Conservation (phyloP, 2,329 filamentous ascomycete species). For the Aureobasidium leucospermi region DNA sequence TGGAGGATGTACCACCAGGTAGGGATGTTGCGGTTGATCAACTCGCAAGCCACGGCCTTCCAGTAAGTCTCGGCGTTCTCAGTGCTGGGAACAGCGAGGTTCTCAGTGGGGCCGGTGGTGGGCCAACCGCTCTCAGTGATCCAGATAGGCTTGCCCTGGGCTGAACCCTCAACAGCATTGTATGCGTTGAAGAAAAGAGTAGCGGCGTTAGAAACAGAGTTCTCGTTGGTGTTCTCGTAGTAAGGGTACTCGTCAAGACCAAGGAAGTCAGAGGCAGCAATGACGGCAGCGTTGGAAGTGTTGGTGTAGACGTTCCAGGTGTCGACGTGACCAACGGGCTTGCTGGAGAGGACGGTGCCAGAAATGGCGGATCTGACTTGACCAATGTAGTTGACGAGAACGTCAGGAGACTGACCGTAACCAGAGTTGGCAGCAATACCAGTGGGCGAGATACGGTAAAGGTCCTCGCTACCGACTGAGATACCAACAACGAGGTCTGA, state of each 20-base stretch:
- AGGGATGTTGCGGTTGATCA: constrained; percentile 52
- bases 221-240: constrained; percentile 64
- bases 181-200: constrained; percentile 62
- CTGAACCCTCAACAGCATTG: constrained; percentile 49
- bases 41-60: constrained; percentile 65
- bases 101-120: constrained; percentile 57
- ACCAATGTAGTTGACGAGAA: constrained; percentile 62
- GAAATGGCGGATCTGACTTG: constrained; percentile 58
- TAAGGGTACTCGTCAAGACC: constrained; percentile 72
- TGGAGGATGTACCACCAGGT: constrained; percentile 74
- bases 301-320: constrained; percentile 74
- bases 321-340: constrained; percentile 74
- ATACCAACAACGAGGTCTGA: constrained; percentile 67
- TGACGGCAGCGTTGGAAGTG: constrained; percentile 60
- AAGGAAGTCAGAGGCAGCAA: constrained; percentile 66
- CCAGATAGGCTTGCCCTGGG: constrained; percentile 67
- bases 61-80: constrained; percentile 74
- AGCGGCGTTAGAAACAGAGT: constrained; percentile 58
- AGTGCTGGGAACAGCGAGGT: constrained; percentile 54
- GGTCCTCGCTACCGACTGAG: constrained; percentile 78
- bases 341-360: constrained; percentile 48
- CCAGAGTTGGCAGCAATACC: constrained; percentile 54
- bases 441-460: constrained; percentile 36
- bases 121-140: constrained; percentile 88
- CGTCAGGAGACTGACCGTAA: constrained; percentile 54